Percentiles rank a stretch among this genome's conserved stretches.
These are phyloP conservation scores for Erysimum cheiranthoides DNA, from an alignment of 345 rosid species.

Conservation along the genomic window DNA sequence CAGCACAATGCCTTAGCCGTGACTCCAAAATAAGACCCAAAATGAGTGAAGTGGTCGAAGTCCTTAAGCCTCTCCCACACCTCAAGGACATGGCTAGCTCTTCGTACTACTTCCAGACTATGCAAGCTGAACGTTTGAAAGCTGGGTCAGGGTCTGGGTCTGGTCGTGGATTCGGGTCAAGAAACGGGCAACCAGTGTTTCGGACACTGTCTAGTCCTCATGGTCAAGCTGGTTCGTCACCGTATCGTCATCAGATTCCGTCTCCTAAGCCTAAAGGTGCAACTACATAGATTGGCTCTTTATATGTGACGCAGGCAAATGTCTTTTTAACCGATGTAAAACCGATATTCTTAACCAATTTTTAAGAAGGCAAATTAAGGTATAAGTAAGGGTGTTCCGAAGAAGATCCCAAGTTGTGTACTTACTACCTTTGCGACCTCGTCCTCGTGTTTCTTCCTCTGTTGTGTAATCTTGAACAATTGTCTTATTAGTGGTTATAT, in stretches of 20 bases:
- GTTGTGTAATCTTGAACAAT: not conserved
- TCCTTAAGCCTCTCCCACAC: slow-evolving; percentile 71
- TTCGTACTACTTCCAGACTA: slow-evolving; percentile 73
- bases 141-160: slow-evolving; percentile 42
- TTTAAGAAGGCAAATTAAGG: slow-evolving; percentile 18
- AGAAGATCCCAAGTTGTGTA: slow-evolving; percentile 11
- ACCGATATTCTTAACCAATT: slow-evolving; percentile 35
- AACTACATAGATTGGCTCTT: slow-evolving; percentile 32
- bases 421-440: slow-evolving; percentile 13
- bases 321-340: slow-evolving; percentile 35
- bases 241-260: slow-evolving; percentile 47
- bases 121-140: slow-evolving; percentile 65
- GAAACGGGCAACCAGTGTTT: slow-evolving; percentile 46
- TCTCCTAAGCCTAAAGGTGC: slow-evolving; percentile 50
- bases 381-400: slow-evolving; percentile 27
- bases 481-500: not conserved
- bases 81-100: slow-evolving; percentile 88
- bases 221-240: slow-evolving; percentile 42
- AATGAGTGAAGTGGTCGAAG: slow-evolving; percentile 85
- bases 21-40: slow-evolving; percentile 86
- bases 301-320: slow-evolving; percentile 5
- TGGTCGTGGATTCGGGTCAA: slow-evolving; percentile 44
- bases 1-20: slow-evolving; percentile 79
- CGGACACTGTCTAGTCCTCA: slow-evolving; percentile 47
- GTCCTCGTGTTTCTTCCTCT: not conserved